A percentile compares a stretch with the other conserved stretches of the same genome.
Evolutionary conservation across 2,329 filamentous ascomycete species (phyloP).

Genomic region (Exophiala aquamarina): DNA sequence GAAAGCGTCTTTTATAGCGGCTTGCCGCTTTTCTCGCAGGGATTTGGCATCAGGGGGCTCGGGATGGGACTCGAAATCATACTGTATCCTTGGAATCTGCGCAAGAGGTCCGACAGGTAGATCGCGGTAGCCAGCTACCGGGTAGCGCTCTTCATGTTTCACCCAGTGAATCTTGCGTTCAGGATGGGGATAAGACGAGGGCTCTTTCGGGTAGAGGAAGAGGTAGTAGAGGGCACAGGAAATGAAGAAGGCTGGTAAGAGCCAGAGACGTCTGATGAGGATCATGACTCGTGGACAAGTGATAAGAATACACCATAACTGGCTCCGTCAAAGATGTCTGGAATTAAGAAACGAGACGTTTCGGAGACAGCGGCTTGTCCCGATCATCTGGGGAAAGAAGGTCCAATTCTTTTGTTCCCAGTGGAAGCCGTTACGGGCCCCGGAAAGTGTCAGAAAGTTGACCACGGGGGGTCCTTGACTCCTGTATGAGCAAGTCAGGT

Average conservation of each 20-base stretch:
- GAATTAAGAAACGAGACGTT: no score
- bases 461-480: no score
- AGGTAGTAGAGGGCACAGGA: constrained; percentile 24
- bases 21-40: constrained; percentile 33
- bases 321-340: no score
- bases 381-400: no score
- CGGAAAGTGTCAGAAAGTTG: no score
- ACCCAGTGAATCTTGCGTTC: constrained; percentile 17
- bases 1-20: constrained; percentile 53
- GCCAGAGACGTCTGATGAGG: constrained; percentile 24
- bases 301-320: not conserved
- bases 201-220: constrained; percentile 16
- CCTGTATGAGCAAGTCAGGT: no score
- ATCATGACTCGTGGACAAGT: constrained; percentile 20
- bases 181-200: not conserved
- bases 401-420: no score
- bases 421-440: no score
- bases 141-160: constrained; percentile 24
- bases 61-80: constrained; percentile 20
- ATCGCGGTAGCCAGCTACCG: constrained; percentile 18
- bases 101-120: constrained; percentile 21
- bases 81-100: constrained; percentile 27
- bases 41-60: constrained; percentile 18
- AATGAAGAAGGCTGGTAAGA: constrained; percentile 24
- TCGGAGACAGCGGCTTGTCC: no score